A percentile compares a stretch with the other conserved stretches of the same genome.
These are phyloP conservation scores for Geotrichum bryndzae DNA, from an alignment of 1,139 yeast species.

Conservation along the genomic window DNA sequence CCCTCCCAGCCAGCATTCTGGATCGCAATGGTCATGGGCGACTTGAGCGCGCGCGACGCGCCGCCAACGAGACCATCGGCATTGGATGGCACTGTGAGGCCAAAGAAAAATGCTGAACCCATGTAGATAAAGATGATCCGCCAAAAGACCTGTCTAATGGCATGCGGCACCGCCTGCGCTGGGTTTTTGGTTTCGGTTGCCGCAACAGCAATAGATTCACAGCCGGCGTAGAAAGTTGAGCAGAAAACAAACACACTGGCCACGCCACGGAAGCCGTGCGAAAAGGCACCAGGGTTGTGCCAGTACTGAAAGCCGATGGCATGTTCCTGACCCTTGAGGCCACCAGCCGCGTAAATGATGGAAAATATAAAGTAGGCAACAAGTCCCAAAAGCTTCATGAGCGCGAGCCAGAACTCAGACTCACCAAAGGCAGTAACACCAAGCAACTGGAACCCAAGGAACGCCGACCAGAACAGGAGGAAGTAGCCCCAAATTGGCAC, in stretches of 20 bases:
- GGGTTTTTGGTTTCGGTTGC: constrained; percentile 89
- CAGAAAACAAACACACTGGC: constrained; percentile 67
- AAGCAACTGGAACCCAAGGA: constrained; percentile 48
- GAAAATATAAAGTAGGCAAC: constrained; percentile 54
- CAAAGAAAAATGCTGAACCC: constrained; percentile 70
- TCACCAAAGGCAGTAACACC: constrained; percentile 63
- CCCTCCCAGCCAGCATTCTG: constrained; percentile 60
- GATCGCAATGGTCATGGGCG: constrained; percentile 74
- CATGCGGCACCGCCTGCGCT: constrained; percentile 75
- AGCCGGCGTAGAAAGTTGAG: constrained; percentile 60
- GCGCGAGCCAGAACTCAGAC: constrained; percentile 58
- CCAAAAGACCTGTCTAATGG: constrained; percentile 73
- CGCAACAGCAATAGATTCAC: constrained; percentile 81
- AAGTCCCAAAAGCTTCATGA: constrained; percentile 49
- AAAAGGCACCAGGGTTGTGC: constrained; percentile 82
- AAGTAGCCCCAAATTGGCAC: constrained; percentile 57
- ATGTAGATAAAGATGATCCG: constrained; percentile 78
- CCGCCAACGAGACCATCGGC: constrained; percentile 44
- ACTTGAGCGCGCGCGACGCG: constrained; percentile 46
- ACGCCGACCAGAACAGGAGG: constrained; percentile 51
- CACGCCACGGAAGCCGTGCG: constrained; percentile 60
- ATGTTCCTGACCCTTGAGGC: constrained; percentile 34
- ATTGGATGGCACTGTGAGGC: constrained; percentile 73
- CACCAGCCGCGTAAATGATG: constrained; percentile 62
- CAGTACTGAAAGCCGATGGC: constrained; percentile 52